Percentiles rank a stretch among this genome's conserved stretches.
Conservation (phyloP, 1,284 basidiomycete species). For the Phylloboletellus chloephorus region DNA sequence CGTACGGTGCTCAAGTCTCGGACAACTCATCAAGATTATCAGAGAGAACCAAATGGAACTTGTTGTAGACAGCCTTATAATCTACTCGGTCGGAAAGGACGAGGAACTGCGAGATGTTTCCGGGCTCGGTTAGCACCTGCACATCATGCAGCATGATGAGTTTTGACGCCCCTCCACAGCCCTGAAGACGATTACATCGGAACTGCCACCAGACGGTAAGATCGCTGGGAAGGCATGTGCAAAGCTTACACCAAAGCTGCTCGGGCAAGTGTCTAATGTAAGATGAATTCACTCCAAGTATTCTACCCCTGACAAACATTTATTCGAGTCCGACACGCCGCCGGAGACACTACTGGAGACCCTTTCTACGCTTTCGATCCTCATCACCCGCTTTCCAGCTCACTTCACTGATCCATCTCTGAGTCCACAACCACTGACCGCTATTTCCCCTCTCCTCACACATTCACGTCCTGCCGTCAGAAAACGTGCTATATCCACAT, state of each 20-base stretch:
- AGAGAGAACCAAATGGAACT: constrained; percentile 77
- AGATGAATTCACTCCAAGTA: constrained; percentile 21
- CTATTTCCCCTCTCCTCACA: constrained; percentile 71
- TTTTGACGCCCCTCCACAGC: constrained; percentile 42
- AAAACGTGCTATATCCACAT: constrained; percentile 83
- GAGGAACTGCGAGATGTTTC: constrained; percentile 93
- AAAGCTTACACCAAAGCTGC: constrained; percentile 81
- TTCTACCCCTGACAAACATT: constrained; percentile 14
- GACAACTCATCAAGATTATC: constrained; percentile 82
- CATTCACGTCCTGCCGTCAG: constrained; percentile 80
- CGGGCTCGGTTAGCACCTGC: constrained; percentile 64
- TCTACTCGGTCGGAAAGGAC: constrained; percentile 78
- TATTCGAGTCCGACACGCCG: constrained; percentile 56
- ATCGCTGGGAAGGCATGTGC: constrained; percentile 77
- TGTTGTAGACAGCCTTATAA: constrained; percentile 84
- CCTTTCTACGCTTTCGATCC: constrained; percentile 85
- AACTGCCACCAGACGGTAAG: constrained; percentile 76
- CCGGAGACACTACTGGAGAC: constrained; percentile 87
- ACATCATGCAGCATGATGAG: not conserved
- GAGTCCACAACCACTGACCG: constrained; percentile 57
- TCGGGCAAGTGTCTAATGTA: constrained; percentile 73
- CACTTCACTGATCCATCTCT: constrained; percentile 56
- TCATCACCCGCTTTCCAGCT: constrained; percentile 81
- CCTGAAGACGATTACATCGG: constrained; percentile 90
- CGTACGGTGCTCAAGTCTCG: constrained; percentile 49